Percentiles rank a stretch among this genome's conserved stretches.
phyloP scores from a whole-genome alignment of 306 rosid species.

The Cucurbita pepo region DNA sequence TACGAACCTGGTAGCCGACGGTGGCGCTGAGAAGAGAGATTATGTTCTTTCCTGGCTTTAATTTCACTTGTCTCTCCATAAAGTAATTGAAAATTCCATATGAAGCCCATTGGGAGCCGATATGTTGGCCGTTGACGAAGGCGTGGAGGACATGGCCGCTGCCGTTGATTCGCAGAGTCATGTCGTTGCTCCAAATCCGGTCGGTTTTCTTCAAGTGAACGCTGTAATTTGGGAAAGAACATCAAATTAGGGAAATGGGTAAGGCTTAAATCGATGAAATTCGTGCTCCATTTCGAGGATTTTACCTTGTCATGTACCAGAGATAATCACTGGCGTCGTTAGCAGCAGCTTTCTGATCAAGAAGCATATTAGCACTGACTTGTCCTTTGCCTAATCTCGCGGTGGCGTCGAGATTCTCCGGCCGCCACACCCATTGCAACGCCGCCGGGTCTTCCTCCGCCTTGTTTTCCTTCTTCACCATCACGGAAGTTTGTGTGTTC shows the following conservation, averaged over 20 bases:
- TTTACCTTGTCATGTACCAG: conserved; percentile 91
- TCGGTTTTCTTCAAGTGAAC: conserved; percentile 20
- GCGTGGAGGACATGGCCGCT: conserved; percentile 37
- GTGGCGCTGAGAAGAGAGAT: conserved; percentile 38
- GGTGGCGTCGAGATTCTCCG: conserved; percentile 22
- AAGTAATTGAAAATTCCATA: conserved; percentile 13
- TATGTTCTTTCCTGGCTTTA: conserved; percentile 23
- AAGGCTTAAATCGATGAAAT: background rate
- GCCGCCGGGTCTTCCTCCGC: conserved; percentile 27
- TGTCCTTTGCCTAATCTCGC: conserved; percentile 9
- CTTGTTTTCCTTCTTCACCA: conserved; percentile 15
- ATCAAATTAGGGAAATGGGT: background rate
- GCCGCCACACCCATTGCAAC: conserved; percentile 38
- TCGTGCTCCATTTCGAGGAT: background rate
- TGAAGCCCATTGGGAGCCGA: conserved; percentile 32
- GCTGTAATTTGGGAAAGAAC: background rate
- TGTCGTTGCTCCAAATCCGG: conserved; percentile 25
- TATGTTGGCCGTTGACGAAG: conserved; percentile 27
- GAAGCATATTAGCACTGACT: conserved; percentile 18
- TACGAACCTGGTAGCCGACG: conserved; percentile 19
- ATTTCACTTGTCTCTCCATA: conserved; percentile 17
- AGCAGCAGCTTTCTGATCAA: conserved; percentile 63
- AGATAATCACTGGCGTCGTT: conserved; percentile 70
- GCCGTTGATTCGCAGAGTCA: conserved; percentile 23
- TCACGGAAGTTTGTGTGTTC: conserved; percentile 27